phyloP scores from a whole-genome alignment of 192 early-diverging fungal genomes.

The Coemansia aciculifera region DNA sequence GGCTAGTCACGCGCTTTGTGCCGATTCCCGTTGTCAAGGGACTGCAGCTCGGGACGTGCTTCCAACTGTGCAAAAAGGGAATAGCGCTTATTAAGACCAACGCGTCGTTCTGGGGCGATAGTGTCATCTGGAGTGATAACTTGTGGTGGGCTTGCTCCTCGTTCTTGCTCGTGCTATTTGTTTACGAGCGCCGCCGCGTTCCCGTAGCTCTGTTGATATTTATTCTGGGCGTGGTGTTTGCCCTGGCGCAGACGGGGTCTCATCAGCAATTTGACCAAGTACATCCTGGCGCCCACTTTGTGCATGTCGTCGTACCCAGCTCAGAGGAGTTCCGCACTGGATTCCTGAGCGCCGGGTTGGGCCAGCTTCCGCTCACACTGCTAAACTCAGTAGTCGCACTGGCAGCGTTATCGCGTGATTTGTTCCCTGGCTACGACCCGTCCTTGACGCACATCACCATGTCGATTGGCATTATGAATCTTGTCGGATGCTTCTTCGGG shows the following conservation, averaged over 20 bases:
- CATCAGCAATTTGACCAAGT: conserved; percentile 48
- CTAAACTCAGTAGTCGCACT: conserved; percentile 87
- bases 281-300: conserved; percentile 59
- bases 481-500: conserved; percentile 76
- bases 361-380: conserved; percentile 83
- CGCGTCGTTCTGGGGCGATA: conserved; percentile 58
- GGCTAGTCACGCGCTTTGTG: conserved; percentile 66
- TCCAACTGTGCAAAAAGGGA: conserved; percentile 71
- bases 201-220: conserved; percentile 76
- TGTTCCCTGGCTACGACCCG: conserved; percentile 69
- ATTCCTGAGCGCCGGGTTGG: conserved; percentile 79
- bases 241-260: conserved; percentile 58
- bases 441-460: conserved; percentile 57
- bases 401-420: conserved; percentile 71
- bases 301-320: conserved; percentile 62
- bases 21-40: conserved; percentile 75
- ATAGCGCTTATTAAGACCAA: conserved; percentile 59
- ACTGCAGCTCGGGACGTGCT: conserved; percentile 75
- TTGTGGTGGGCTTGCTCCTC: conserved; percentile 69
- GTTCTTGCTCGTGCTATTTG: conserved; percentile 67
- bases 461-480: conserved; percentile 77
- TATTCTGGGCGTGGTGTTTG: conserved; percentile 67
- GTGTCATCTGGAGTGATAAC: conserved; percentile 71
- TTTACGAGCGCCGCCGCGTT: conserved; percentile 64
- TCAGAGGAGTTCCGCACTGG: conserved; percentile 67